These are phyloP conservation scores for Colletotrichum tanaceti DNA, from an alignment of 2,329 filamentous ascomycete species.

Conservation along the genomic window DNA sequence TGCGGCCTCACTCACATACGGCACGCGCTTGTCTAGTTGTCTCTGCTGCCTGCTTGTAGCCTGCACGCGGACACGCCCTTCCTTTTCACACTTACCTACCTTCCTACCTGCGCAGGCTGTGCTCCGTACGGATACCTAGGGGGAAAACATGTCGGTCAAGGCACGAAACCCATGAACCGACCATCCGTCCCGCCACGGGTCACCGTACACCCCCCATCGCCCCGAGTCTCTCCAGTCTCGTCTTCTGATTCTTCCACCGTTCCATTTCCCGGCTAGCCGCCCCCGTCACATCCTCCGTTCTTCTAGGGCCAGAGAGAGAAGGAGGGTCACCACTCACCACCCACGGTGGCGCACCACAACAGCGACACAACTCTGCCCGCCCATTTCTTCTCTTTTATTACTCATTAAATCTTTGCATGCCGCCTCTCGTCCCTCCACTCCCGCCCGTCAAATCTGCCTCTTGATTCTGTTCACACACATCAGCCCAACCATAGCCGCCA, in stretches of 20 bases:
- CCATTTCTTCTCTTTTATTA: constrained; percentile 40
- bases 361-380: constrained; percentile 30
- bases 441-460: constrained; percentile 24
- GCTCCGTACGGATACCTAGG: too few species aligned
- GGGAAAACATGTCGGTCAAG: not conserved
- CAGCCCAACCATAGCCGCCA: constrained; percentile 4
- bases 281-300: constrained; percentile 34
- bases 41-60: too few species aligned
- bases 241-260: not conserved
- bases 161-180: constrained; percentile 6
- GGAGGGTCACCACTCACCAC: constrained; percentile 30
- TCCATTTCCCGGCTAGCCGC: constrained; percentile 13
- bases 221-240: constrained; percentile 14
- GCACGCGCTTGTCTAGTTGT: too few species aligned
- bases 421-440: constrained; percentile 38
- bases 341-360: constrained; percentile 14
- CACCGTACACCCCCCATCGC: constrained; percentile 8
- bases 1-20: too few species aligned
- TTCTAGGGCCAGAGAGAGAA: constrained; percentile 26
- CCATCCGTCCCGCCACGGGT: constrained; percentile 14
- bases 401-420: constrained; percentile 40
- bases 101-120: too few species aligned
- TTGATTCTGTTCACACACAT: constrained; percentile 15
- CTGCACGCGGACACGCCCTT: not conserved
- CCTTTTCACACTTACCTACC: too few species aligned